Base-by-base conservation (phyloP, 2,329 filamentous ascomycete genomes). In the Fusarium sp. region DNA sequence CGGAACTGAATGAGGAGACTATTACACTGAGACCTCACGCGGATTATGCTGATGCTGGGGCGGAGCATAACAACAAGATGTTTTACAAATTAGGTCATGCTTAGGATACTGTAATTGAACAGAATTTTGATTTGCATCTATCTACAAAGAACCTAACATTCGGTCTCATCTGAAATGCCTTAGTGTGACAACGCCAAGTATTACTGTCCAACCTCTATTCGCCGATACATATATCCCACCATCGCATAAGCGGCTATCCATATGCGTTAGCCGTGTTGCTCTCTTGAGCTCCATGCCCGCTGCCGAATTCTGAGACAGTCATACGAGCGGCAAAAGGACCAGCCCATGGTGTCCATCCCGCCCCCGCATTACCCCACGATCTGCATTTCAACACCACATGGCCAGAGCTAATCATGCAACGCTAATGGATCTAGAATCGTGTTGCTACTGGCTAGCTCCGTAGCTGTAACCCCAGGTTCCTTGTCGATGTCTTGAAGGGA, bases 41-140 rank as follows among this genome's bases (percentile, higher is more conserved):
- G 15, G 60, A 60, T 0, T 62, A n/a, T 7, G 60, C 60, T 12
- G 27, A 62, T 18, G 41, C 54, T 18, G 60, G 60, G 6, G 60
- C 60, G 11, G 60, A 62, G 33, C 60, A 62, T 23, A 62, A 62
- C 5, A 62, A 60, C 19, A 62, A 62, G 5, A 60, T 60, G 60
- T 62, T 62, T 21, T 62, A 42, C 33, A 60, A 60, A 39, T 2
- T 62, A 10, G 60, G 60, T 2, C 54, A 62, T 21, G 54, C 60
- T n/a, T 62, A 3, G 39, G 11, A 27, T 33, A 19, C 1, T 2
- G 3, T n/a, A n/a, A 16, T 15, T 33, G 31, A 33, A 33, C 2
- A 3, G 2, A 14, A 33, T 15, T 2, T 7, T 33, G 14, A 7
- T 14, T 33, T 14, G 10, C 15, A 33, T 15, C 3, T 8, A 33